Percentiles rank a stretch among this genome's conserved stretches.
Conservation (phyloP, 2,329 filamentous ascomycete genomes). For the Paramyrothecium sp. region DNA sequence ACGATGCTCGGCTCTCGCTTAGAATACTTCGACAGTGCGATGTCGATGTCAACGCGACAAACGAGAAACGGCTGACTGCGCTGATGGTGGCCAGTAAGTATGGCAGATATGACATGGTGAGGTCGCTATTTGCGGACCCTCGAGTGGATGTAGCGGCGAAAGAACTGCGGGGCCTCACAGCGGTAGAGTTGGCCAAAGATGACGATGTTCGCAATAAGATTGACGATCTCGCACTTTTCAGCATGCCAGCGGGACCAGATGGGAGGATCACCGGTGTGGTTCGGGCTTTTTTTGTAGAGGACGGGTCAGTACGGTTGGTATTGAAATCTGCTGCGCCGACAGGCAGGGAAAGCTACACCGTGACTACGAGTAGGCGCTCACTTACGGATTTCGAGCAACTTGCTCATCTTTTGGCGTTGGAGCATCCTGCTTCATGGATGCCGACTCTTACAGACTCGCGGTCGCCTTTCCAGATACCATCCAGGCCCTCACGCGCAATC, state of each 20-base stretch:
- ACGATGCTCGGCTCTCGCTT: slow-evolving; percentile 74
- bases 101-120: slow-evolving; percentile 88
- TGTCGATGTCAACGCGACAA: slow-evolving; percentile 92
- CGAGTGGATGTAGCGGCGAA: slow-evolving; percentile 82
- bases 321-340: slow-evolving; percentile 90
- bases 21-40: slow-evolving; percentile 82
- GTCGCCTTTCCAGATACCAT: slow-evolving; percentile 90
- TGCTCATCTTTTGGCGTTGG: slow-evolving; percentile 75
- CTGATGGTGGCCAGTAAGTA: slow-evolving; percentile 99
- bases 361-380: slow-evolving; percentile 89
- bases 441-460: slow-evolving; percentile 75
- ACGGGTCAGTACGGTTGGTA: slow-evolving; percentile 88
- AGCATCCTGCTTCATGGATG: slow-evolving; percentile 95
- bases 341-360: slow-evolving; percentile 79
- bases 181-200: slow-evolving; percentile 95
- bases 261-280: slow-evolving; percentile 90
- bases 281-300: slow-evolving; percentile 94
- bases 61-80: slow-evolving; percentile 92
- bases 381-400: slow-evolving; percentile 89
- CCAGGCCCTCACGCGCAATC: slow-evolving; percentile 83
- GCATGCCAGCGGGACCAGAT: slow-evolving; percentile 68
- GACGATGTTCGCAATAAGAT: slow-evolving; percentile 96
- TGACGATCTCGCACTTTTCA: slow-evolving; percentile 86
- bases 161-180: slow-evolving; percentile 85
- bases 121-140: slow-evolving; percentile 81